Base-by-base conservation (phyloP, 768 basidiomycete species). In the Tylopilus vinaceipallidus region DNA sequence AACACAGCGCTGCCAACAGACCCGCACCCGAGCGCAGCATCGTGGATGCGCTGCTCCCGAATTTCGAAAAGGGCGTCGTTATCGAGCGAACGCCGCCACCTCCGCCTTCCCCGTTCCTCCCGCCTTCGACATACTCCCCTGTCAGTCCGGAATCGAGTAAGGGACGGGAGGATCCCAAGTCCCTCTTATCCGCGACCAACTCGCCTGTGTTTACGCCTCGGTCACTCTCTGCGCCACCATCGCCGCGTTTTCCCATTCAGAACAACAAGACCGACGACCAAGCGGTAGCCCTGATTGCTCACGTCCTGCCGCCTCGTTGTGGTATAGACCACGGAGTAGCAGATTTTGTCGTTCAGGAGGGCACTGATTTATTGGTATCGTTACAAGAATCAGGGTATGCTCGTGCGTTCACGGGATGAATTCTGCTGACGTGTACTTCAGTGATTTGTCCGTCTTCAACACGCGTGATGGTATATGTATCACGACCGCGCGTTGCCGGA, bases 361-460 rank as follows among this genome's bases (percentile, higher is more conserved):
- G 71, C 22, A 67, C 71, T 12, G 52, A 67, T 10, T 63, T 78
- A 40, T 49, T 88, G 23, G 69, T 78, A 2, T 78, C 78, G 20
- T 65, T 91, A 34, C 84, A 84, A 43, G 75, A 80, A 56, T 74
- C 78, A 35, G 90, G 89, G 89, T 89, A 60, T 61, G 73, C 64
- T 30, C 13, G 30, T 29, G 14, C 26, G 22, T 44, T 37, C 20
- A 22, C 38, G 46, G 17, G 27, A n/a, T 11, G 20, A 27, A 14
- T 29, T 42, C 47, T 37, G 54, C 45, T 53, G 43, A 56, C 36
- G 10, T 27, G 27, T 45, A 19, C 12, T 49, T 36, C 50, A 88
- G 87, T 12, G 65, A 77, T 49, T 60, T 90, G 17, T 78, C 75
- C 22, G 64, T 84, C 1, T 76, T 81, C 45, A 74, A 80, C 9